phyloP scores from a whole-genome alignment of 441 rosid genomes.

The Aleurites moluccanus region DNA sequence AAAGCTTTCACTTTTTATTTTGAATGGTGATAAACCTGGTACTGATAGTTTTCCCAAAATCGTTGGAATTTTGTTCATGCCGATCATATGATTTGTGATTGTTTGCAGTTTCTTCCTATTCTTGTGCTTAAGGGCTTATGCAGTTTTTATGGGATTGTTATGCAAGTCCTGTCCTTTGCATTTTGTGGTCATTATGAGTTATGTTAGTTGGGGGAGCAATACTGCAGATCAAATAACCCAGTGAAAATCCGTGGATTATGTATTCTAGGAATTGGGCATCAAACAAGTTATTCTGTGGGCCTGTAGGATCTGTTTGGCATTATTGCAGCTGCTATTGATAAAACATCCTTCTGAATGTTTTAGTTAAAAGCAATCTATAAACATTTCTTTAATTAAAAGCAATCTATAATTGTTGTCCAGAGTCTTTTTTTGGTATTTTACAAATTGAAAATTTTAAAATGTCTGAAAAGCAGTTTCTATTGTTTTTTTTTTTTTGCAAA shows the following conservation, averaged over 20 bases:
- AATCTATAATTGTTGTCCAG: background rate
- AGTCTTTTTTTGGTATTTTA: background rate
- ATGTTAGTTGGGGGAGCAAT: background rate
- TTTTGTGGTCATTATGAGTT: background rate
- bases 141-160: background rate
- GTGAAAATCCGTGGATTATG: background rate
- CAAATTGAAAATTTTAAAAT: background rate
- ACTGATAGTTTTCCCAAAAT: no score
- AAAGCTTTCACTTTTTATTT: background rate
- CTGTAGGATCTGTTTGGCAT: background rate
- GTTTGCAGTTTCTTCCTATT: background rate
- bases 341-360: background rate
- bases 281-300: background rate
- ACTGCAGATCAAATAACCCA: no score
- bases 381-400: background rate
- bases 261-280: background rate
- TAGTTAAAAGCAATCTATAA: no score
- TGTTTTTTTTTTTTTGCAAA: background rate
- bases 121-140: background rate
- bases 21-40: constrained; percentile 5
- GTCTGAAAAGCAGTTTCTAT: background rate
- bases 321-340: background rate
- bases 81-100: background rate
- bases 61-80: background rate
- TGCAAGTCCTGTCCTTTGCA: background rate